Base-by-base conservation (phyloP, 1,139 yeast species). In the Waltiozyma sp. region DNA sequence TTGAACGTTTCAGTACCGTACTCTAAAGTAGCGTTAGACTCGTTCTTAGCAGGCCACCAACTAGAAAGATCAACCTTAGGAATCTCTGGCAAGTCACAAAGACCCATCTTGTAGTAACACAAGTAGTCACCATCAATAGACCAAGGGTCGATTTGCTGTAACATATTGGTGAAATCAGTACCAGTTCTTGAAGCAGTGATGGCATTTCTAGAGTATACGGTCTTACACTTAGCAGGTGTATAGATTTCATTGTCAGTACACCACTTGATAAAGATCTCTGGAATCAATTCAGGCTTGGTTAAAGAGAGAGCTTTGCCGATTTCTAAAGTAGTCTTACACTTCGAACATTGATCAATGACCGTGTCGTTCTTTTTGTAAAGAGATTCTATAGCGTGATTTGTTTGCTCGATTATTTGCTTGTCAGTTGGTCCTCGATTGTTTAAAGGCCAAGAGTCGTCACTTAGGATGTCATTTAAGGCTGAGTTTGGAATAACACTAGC, bases 71-170 rank as follows among this genome's bases (percentile, higher is more conserved):
- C 69, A 40, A 72, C 55, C 38, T 58, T 58, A 8, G 80, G 79
- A 28, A 71, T 53, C 21, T 55, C 57, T 5, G 80, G 80, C 37
- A 69, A 56, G 0, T 62, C 53, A 53, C 77, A 73, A 40, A 62
- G 53, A 50, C 75, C 70, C 42, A 71, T 68, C 51, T 72, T 67
- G 54, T 63, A 74, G 52, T 73, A 69, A 55, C 81, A 76, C 56
- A 70, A 72, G 46, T 72, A 69, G 43, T 72, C 72, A 26, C 77
- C 79, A 53, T 76, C 81, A 31, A 66, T 54, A 2, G 71, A 65
- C 43, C 58, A 54, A 13, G 77, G 73, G 48, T 71, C 70, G 68
- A 75, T 70, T 40, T 68, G 49, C 23, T 65, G 63, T 26, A 73
- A 55, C 61, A 73, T 58, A 47, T 71, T 69, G 7, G 70, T 66